A percentile compares a stretch with the other conserved stretches of the same genome.
Conservation (phyloP, 441 rosid genomes). For the Aquilaria agallochum region DNA sequence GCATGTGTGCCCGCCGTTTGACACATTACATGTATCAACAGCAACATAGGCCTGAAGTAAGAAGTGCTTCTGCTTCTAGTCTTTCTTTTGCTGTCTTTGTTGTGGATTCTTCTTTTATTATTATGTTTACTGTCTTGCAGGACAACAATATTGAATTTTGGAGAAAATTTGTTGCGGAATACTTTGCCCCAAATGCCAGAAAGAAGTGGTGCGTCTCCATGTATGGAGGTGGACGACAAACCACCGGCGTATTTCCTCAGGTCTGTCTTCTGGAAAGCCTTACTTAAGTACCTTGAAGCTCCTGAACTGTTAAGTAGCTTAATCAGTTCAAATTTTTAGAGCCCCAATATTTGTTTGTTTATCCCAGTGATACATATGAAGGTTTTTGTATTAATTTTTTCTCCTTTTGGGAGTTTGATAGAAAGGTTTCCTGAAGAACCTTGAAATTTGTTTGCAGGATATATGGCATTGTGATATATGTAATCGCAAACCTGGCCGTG, state of each 20-base stretch:
- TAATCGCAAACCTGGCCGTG: slow-evolving; percentile 97
- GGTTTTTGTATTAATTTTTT: too few species aligned
- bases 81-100: too few species aligned
- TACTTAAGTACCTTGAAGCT: too few species aligned
- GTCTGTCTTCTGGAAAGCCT: slow-evolving; percentile 28
- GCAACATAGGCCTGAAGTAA: slow-evolving; percentile 95
- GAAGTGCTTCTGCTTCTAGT: slow-evolving; percentile 11
- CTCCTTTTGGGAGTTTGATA: too few species aligned
- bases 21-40: slow-evolving; percentile 92
- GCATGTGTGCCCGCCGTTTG: slow-evolving; percentile 90
- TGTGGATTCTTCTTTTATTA: slow-evolving; percentile 5
- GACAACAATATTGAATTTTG: slow-evolving; percentile 86
- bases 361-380: too few species aligned
- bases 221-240: slow-evolving; percentile 78
- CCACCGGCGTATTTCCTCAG: slow-evolving; percentile 83
- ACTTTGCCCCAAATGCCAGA: slow-evolving; percentile 69
- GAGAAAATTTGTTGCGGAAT: slow-evolving; percentile 78
- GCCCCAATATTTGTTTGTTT: too few species aligned
- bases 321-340: too few species aligned
- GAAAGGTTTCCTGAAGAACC: not conserved
- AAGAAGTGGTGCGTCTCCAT: slow-evolving; percentile 89
- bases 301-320: too few species aligned
- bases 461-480: slow-evolving; percentile 99
- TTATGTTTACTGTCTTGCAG: slow-evolving; percentile 28
- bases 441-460: slow-evolving; percentile 56